Evolutionary conservation across 2,329 filamentous ascomycete species (phyloP).

Genomic region (Alternaria postmessia): DNA sequence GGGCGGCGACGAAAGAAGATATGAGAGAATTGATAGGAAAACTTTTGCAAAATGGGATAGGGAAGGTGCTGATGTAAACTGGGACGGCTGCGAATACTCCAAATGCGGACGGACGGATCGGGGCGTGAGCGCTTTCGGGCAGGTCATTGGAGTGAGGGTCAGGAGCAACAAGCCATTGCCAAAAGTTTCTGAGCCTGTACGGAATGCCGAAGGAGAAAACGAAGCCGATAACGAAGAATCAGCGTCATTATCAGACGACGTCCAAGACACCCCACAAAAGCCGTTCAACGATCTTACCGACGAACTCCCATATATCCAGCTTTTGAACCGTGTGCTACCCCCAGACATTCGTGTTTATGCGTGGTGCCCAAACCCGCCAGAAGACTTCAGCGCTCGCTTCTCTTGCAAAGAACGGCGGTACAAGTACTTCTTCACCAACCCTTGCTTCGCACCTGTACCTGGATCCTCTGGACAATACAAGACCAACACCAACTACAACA

Average conservation of each 20-base stretch:
- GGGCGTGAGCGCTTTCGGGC: slow-evolving; percentile 95
- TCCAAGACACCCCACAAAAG: slow-evolving; percentile 33
- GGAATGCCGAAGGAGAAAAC: slow-evolving; percentile 4
- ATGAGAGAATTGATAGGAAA: slow-evolving; percentile 35
- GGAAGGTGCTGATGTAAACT: slow-evolving; percentile 67
- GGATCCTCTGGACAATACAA: slow-evolving; percentile 59
- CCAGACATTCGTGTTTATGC: slow-evolving; percentile 89
- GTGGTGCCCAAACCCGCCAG: slow-evolving; percentile 86
- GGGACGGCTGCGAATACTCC: slow-evolving; percentile 86
- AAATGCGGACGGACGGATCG: slow-evolving; percentile 94
- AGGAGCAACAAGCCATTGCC: slow-evolving; percentile 76
- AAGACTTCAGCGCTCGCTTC: slow-evolving; percentile 88
- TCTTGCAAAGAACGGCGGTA: slow-evolving; percentile 91
- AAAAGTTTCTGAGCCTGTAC: slow-evolving; percentile 16
- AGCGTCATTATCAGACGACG: slow-evolving; percentile 11
- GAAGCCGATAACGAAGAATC: slow-evolving; percentile 3
- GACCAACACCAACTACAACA: slow-evolving; percentile 31
- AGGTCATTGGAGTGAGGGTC: slow-evolving; percentile 86
- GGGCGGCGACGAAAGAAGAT: slow-evolving; percentile 40
- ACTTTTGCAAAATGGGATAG: slow-evolving; percentile 49
- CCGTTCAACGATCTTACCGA: slow-evolving; percentile 74
- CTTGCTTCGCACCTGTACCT: slow-evolving; percentile 77
- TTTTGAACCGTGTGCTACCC: slow-evolving; percentile 88
- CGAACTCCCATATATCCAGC: slow-evolving; percentile 82
- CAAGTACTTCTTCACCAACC: slow-evolving; percentile 97